Evolutionary conservation across 75 land plant genomes (phyloP), one percentile per base, ranked within the genome.

Genomic region (Cryptomeria japonica): DNA sequence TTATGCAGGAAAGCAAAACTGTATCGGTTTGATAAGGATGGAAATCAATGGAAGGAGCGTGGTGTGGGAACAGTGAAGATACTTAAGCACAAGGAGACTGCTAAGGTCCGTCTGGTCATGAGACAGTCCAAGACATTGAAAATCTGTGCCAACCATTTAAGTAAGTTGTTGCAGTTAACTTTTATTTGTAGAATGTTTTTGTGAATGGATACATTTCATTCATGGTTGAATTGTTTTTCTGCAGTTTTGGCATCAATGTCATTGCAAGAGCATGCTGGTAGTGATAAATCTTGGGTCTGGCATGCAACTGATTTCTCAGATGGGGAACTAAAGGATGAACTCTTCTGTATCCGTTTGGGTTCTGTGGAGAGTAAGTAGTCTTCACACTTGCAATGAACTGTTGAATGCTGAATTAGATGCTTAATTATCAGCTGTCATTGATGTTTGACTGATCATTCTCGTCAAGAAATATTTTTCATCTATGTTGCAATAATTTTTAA

Each of bases 261-360:
- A 28, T 85, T 97, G 72, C 99, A 97, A 64, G 99, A 96, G 84
- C 99, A 97, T 85, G 95, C 91, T 32, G 99, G 99, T 3, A 97
- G 97, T 86, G 99, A 97, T 8, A 97, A 97, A 88, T 91, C 99
- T 0, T 97, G 99, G 90, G 96, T 96, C 13, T 97, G 99, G 99
- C 98, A 97, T 85, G 99, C 99, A 0, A 73, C 90, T 37, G 99
- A 97, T 91, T 97, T 90, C 85, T 92, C 99, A 15, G 99, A 97
- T 88, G 99, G 99, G 11, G 99, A 97, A 86, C 86, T 97, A 90
- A 97, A 96, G 85, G 93, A 97, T 80, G 99, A 97, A 86, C 90
- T 92, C 70, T 95, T 97, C 86, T 92, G 94, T 73, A 95, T 97
- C 53, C 92, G 97, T 42, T 93, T 97, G 75, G 92, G 92, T 14